Evolutionary conservation across 345 rosid species (phyloP), one percentile per base, ranked within the genome.

Genomic region (Populus alba): DNA sequence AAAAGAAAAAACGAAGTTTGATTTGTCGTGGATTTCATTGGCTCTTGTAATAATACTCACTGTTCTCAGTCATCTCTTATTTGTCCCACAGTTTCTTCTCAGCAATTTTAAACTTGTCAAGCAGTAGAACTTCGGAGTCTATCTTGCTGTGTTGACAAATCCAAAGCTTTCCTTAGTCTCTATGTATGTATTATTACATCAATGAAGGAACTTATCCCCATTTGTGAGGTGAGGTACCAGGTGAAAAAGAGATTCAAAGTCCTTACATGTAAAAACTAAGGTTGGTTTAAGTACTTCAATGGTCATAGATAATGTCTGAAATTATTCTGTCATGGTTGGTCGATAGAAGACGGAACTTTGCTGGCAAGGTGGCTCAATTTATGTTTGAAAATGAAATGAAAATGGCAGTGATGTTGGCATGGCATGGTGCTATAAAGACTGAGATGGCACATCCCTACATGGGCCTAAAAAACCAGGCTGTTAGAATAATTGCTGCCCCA

Each of bases 1-100:
- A n/a, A 59, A 23, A 75, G 63, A 6, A 63, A 38, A 75, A 38
- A 23, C 39, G 13, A 70, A 63, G 75, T 70, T 75, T 63, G 78
- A 75, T 33, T 62, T 62, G 51, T 23, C 18, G 23, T 7, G 20
- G 43, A 62, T 45, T 31, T 3, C 53, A 25, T 35, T n/a, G 65
- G 31, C 8, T 74, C 45, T 27, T 27, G 25, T 53, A 68, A 75
- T 31, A 35, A 3, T 66, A 22, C 55, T 43, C 22, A 22, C 31
- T 57, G 3, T n/a, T 22, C 27, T 23, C 63, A 1, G 12, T 57
- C 63, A n/a, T 22, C 29, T 9, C 63, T 57, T 57, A n/a, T 9
- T n/a, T 57, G 6, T 23, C 63, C 13, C 13, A 1, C 63, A 10
- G 13, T n/a, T n/a, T 23, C 63, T n/a, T 57, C 63, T n/a, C 27